phyloP scores from a whole-genome alignment of 768 basidiomycete genomes.

The Mycena pura region DNA sequence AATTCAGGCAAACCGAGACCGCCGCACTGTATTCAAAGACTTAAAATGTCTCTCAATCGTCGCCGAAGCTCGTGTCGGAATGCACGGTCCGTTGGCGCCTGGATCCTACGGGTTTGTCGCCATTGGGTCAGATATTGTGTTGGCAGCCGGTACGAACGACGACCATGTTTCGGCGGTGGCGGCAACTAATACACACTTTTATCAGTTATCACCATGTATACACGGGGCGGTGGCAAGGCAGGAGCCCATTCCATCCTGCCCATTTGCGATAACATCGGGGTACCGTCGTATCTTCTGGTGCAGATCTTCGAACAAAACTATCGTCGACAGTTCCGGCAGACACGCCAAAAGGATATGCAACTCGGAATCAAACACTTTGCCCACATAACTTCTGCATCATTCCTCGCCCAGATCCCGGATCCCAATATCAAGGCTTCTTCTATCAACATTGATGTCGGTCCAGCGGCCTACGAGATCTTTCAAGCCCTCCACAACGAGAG shows the following conservation, averaged over 20 bases:
- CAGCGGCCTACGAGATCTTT: background rate
- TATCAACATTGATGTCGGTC: background rate
- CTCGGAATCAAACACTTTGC: background rate
- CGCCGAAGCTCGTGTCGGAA: background rate
- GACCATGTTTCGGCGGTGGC: background rate
- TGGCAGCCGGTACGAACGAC: background rate
- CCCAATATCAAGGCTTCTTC: background rate
- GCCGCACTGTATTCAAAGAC: background rate
- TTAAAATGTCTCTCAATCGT: background rate
- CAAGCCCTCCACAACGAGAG: background rate
- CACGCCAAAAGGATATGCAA: background rate
- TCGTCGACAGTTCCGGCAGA: background rate
- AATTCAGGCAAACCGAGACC: background rate
- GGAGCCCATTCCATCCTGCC: background rate
- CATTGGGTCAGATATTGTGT: background rate
- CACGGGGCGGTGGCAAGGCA: background rate
- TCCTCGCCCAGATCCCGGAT: background rate
- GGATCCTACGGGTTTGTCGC: background rate
- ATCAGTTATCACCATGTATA: slow-evolving; percentile 6
- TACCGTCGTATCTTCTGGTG: background rate
- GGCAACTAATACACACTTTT: background rate
- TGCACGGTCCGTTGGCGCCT: background rate
- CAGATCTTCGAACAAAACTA: background rate
- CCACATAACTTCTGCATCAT: background rate
- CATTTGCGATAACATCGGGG: background rate